phyloP scores from a whole-genome alignment of 495 filamentous ascomycete genomes.

The Penicillium lagena region DNA sequence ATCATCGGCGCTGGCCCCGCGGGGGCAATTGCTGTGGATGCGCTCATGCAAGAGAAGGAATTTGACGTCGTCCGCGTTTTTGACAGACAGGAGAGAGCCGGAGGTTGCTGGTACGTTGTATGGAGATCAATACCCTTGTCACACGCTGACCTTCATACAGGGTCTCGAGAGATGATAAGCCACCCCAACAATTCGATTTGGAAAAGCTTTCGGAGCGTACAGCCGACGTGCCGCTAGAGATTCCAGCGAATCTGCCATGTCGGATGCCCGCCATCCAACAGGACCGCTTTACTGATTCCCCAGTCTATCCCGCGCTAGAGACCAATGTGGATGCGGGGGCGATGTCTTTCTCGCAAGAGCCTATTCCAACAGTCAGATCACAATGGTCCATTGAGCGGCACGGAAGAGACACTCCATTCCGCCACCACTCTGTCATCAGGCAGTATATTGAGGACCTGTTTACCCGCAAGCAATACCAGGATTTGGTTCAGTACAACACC shows the following conservation, averaged over 20 bases:
- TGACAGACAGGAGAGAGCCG: constrained; percentile 50
- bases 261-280: constrained; percentile 31
- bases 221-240: constrained; percentile 41
- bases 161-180: constrained; percentile 34
- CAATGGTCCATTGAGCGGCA: constrained; percentile 29
- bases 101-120: constrained; percentile 49
- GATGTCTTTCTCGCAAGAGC: constrained; percentile 36
- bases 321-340: constrained; percentile 33
- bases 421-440: constrained; percentile 31
- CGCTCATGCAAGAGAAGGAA: constrained; percentile 46
- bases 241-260: constrained; percentile 41
- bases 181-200: constrained; percentile 28
- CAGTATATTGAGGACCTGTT: constrained; percentile 35
- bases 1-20: constrained; percentile 54
- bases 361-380: constrained; percentile 26
- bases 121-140: no score
- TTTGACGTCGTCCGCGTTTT: constrained; percentile 55
- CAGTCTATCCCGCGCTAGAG: constrained; percentile 31
- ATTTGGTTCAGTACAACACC: constrained; percentile 33
- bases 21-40: constrained; percentile 53
- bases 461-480: constrained; percentile 24
- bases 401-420: constrained; percentile 30
- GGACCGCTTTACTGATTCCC: constrained; percentile 43
- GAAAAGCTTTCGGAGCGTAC: constrained; percentile 34
- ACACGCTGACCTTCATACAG: constrained; percentile 6